Evolutionary conservation across 208 protist genomes (phyloP).

Genomic region (Trypanosoma conorhini): DNA sequence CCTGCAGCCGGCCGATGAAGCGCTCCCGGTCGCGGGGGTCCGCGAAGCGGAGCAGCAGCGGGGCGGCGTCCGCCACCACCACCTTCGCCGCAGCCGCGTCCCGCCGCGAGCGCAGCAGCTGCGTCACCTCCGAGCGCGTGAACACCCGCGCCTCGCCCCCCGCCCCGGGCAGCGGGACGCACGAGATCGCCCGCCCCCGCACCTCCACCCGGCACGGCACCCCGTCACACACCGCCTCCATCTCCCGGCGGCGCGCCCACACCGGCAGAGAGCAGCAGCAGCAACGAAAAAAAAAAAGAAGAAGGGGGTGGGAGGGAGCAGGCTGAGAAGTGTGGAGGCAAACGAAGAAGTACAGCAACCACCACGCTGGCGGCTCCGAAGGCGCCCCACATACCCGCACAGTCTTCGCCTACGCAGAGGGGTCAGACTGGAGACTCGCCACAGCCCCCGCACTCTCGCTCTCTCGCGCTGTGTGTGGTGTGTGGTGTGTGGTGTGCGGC

Average conservation of each 20-base stretch:
- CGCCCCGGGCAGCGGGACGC: conserved; percentile 16
- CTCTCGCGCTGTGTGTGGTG: too few species aligned
- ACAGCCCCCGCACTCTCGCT: too few species aligned
- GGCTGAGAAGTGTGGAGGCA: too few species aligned
- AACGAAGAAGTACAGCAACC: too few species aligned
- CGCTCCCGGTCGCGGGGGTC: conserved; percentile 38
- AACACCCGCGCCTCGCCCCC: conserved; percentile 18
- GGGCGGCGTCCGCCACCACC: conserved; percentile 30
- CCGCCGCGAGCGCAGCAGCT: conserved; percentile 71
- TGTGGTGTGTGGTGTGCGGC: too few species aligned
- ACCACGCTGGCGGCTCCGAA: too few species aligned
- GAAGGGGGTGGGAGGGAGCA: too few species aligned
- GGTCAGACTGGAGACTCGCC: too few species aligned
- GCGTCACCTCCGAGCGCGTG: conserved; percentile 39
- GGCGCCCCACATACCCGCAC: too few species aligned
- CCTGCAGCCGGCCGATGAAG: conserved; percentile 47
- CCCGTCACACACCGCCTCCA: conserved; percentile 56
- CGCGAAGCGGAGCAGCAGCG: conserved; percentile 47
- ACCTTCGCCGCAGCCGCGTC: conserved; percentile 50
- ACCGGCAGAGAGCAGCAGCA: not conserved
- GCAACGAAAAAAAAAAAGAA: conserved; percentile 12
- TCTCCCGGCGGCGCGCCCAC: not conserved
- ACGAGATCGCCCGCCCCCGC: conserved; percentile 43
- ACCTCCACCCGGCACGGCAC: conserved; percentile 44
- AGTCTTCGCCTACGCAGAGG: too few species aligned